Evolutionary conservation across 2,329 filamentous ascomycete species (phyloP), one percentile per base, ranked within the genome.

Genomic region (Pseudogymnoascus sp.): DNA sequence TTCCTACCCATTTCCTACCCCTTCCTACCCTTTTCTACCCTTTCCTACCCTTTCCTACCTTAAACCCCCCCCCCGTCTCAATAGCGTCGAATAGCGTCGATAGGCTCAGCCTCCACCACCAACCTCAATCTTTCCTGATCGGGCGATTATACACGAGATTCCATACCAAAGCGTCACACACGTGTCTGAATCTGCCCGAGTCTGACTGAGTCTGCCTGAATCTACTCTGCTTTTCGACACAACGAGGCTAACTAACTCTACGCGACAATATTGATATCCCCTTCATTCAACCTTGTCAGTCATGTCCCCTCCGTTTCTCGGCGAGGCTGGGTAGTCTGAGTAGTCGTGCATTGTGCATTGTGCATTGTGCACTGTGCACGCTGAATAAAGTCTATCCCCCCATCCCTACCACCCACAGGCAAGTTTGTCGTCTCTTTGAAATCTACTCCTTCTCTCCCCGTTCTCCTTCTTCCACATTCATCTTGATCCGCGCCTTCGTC

Each of bases 61-160:
- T 23, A 23, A 23, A 23, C 2, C 21, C 21, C 18, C 21, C 18
- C 21, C 21, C 21, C 21, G 21, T 23, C 21, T 23, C 21, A 23
- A 23, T 23, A 23, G 21, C 21, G 21, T 23, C 21, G 21, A 23
- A 23, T 23, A 3, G 18, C 18, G 16, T 43, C 41, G 12, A 45
- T 45, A 12, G 2, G 21, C 45, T 52, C 45, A 52, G 45, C 25
- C 45, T 52, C 45, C 45, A 52, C 45, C 25, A 52, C 9, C 28
- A 31, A 9, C 28, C 28, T 31, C 45, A 52, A 4, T 31, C 25
- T 52, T 52, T 31, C 45, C 45, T 25, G n/a, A 52, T 52, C 45
- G 45, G 45, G 45, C 25, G 45, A 52, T 52, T 52, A 52, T 52
- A 52, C 45, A 52, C 45, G 45, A 52, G 23, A 31, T 31, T 31